Evolutionary conservation across 2,329 filamentous ascomycete species (phyloP), one percentile per base, ranked within the genome.

Genomic region (Botrytis cinerea): DNA sequence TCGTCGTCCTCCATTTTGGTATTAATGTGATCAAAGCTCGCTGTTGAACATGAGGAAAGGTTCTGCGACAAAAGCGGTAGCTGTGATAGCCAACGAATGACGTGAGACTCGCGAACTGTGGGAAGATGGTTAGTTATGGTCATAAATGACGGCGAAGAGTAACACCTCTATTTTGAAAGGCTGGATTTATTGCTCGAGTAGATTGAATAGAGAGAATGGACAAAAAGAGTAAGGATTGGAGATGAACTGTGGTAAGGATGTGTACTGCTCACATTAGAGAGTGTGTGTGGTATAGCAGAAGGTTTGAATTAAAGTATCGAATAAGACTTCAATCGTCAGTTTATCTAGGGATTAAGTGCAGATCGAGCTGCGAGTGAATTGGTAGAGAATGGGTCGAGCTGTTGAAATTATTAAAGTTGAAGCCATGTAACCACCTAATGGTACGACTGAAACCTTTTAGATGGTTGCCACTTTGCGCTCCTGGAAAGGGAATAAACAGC

Each of bases 1-100:
- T 97, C 93, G 73, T 82, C 80, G 25, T 81, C 80, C 66, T 81
- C 81, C 70, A 72, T 72, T 45, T 38, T 72, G 2, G 61, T 51
- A 59, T 67, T 63, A 67, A n/a, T 14, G 10, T 20, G 46, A 54
- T 67, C n/a, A 12, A 16, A 35, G 25, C 59, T 59, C 5, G 45
- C 6, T 28, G 20, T 22, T 38, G 45, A 4, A n/a, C 57, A 71
- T 51, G 69, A 25, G 35, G 25, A n/a, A n/a, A 7, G 28, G 22
- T 45, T 40, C n/a, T 22, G 18, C 45, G 38, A 57, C 35, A 28
- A 22, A 32, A 72, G 45, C 18, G 54, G 35, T 38, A 72, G 35
- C 60, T 67, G 45, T 38, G 38, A 67, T 67, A 72, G 60, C 61
- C 70, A 72, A 54, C 28, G 60, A 28, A 57, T n/a, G 43, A 72